Conservation (phyloP, 768 basidiomycete species). For the Amanita phalloides region DNA sequence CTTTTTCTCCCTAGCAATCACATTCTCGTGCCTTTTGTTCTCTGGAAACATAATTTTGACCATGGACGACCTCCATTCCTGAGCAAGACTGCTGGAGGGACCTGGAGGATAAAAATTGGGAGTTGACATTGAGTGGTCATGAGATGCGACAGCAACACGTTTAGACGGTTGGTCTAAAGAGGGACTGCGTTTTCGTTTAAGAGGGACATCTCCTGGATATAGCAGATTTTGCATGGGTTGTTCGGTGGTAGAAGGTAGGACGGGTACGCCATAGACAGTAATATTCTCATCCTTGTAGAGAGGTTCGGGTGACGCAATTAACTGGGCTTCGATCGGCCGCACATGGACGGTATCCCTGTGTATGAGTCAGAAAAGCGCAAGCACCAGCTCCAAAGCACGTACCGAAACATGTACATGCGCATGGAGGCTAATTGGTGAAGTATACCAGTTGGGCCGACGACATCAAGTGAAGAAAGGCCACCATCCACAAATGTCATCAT, state of each 20-base stretch:
- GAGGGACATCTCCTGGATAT: conserved; percentile 11
- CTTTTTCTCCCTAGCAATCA: conserved; percentile 7
- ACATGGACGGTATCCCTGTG: conserved; percentile 42
- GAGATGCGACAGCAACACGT: conserved; percentile 9
- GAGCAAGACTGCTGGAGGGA: conserved; percentile 33
- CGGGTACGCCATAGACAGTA: conserved; percentile 51
- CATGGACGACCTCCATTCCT: conserved; percentile 44
- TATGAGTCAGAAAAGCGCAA: not conserved
- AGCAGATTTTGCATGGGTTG: too few species aligned
- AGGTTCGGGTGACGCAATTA: conserved; percentile 23
- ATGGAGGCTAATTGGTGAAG: conserved; percentile 60
- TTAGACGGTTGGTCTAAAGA: conserved; percentile 30
- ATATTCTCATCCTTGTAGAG: conserved; percentile 55
- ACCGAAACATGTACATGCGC: conserved; percentile 63
- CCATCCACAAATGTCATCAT: conserved; percentile 77
- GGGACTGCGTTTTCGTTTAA: conserved; percentile 35
- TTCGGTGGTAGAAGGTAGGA: conserved; percentile 15
- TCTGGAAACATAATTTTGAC: conserved; percentile 56
- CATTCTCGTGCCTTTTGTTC: conserved; percentile 10
- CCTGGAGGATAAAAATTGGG: conserved; percentile 19
- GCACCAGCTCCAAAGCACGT: conserved; percentile 10
- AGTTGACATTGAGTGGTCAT: conserved; percentile 11
- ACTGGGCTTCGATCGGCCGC: conserved; percentile 31
- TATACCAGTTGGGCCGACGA: conserved; percentile 70
- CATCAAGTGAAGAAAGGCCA: conserved; percentile 39